Conservation (phyloP, 1,139 yeast species). For the Yamadazyma membranifaciens region DNA sequence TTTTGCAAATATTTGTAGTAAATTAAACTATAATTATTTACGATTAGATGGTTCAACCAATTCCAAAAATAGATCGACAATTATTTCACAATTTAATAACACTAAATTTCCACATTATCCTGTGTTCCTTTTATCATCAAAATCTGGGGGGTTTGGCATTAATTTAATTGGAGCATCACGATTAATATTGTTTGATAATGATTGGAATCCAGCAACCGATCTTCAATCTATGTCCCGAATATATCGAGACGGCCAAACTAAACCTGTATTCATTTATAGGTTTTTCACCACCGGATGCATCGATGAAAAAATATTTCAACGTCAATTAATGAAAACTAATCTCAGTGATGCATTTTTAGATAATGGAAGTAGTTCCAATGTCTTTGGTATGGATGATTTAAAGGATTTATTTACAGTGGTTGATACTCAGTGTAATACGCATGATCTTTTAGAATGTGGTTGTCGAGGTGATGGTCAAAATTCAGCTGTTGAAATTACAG, state of each 20-base stretch:
- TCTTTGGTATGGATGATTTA: slow-evolving; percentile 64
- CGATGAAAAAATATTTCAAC: slow-evolving; percentile 90
- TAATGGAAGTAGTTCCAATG: slow-evolving; percentile 38
- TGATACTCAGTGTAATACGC: slow-evolving; percentile 68
- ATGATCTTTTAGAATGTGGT: slow-evolving; percentile 73
- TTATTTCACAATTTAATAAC: slow-evolving; percentile 71
- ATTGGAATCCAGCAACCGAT: slow-evolving; percentile 94
- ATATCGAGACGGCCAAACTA: slow-evolving; percentile 87
- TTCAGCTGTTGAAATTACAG: not conserved
- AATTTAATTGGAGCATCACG: slow-evolving; percentile 91
- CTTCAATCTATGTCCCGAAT: slow-evolving; percentile 95
- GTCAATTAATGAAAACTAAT: slow-evolving; percentile 86
- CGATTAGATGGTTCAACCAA: slow-evolving; percentile 88
- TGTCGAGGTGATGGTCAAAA: slow-evolving; percentile 53
- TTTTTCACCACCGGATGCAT: slow-evolving; percentile 84
- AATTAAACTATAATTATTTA: slow-evolving; percentile 49
- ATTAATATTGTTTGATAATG: slow-evolving; percentile 79
- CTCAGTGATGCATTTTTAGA: slow-evolving; percentile 79
- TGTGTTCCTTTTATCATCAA: slow-evolving; percentile 79
- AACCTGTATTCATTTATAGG: slow-evolving; percentile 79
- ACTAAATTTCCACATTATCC: slow-evolving; percentile 41
- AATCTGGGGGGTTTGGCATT: slow-evolving; percentile 93
- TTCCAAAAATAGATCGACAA: slow-evolving; percentile 55
- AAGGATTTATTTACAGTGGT: slow-evolving; percentile 69
- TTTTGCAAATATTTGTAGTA: slow-evolving; percentile 55